phyloP scores from a whole-genome alignment of 164 flowering plant species.

The Annona squamosa region DNA sequence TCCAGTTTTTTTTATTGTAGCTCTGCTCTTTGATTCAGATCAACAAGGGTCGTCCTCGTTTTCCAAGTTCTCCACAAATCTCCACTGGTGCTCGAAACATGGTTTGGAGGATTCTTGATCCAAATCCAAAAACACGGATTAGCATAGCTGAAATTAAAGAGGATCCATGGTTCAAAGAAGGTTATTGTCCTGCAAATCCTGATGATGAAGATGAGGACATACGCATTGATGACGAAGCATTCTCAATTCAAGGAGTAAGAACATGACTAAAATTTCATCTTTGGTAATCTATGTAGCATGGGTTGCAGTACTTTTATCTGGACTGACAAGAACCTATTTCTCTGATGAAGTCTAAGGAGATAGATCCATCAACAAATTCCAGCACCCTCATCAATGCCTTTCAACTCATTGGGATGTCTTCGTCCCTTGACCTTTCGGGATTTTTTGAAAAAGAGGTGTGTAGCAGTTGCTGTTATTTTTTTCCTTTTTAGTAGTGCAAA shows the following conservation, averaged over 20 bases:
- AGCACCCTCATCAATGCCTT: conserved; percentile 78
- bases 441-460: conserved; percentile 93
- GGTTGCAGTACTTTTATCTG: not conserved
- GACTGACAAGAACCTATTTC: conserved; percentile 5
- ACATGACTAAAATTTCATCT: not conserved
- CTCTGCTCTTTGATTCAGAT: conserved; percentile 37
- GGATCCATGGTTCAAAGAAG: conserved; percentile 76
- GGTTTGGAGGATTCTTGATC: conserved; percentile 77
- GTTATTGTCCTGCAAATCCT: conserved; percentile 43
- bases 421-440: conserved; percentile 87
- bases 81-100: conserved; percentile 67
- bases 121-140: conserved; percentile 72
- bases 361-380: conserved; percentile 34
- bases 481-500: not conserved
- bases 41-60: conserved; percentile 58
- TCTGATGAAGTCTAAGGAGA: conserved; percentile 37
- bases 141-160: conserved; percentile 61
- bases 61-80: conserved; percentile 63
- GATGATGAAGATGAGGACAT: conserved; percentile 61
- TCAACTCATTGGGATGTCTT: conserved; percentile 96
- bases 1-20: not conserved
- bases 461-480: not conserved
- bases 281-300: not conserved
- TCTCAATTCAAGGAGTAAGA: conserved; percentile 40
- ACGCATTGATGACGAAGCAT: conserved; percentile 47